Evolutionary conservation across 148 eudicot species (phyloP).

Genomic region (Rhododendron simsii): DNA sequence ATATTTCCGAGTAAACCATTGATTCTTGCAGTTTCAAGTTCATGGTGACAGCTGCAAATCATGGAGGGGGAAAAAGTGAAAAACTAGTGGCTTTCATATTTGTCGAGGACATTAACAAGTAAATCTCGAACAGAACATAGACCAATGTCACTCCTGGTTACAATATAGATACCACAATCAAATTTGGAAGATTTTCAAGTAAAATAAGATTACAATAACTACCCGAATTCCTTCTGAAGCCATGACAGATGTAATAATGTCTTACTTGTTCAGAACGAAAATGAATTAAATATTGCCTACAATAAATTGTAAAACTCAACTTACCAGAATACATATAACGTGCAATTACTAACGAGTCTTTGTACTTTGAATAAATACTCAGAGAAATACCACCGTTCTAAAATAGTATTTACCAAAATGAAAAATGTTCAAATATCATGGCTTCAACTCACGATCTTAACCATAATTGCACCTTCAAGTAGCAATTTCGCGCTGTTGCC

Average conservation of each 20-base stretch:
- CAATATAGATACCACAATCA: background rate
- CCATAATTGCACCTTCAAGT: background rate
- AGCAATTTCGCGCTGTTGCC: background rate
- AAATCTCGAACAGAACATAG: background rate
- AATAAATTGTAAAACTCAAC: background rate
- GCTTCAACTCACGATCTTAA: background rate
- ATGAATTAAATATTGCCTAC: background rate
- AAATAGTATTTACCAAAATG: background rate
- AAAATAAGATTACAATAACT: background rate
- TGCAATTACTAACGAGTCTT: background rate
- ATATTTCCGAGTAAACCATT: constrained; percentile 93
- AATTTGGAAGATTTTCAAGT: background rate
- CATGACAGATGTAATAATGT: background rate
- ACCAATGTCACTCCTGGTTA: background rate
- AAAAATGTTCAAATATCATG: background rate
- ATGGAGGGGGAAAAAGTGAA: background rate
- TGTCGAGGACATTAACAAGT: background rate
- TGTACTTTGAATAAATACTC: background rate
- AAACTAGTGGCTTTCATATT: background rate
- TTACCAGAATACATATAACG: background rate
- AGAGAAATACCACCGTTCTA: background rate
- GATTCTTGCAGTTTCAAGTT: constrained; percentile 94
- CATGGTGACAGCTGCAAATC: constrained; percentile 86
- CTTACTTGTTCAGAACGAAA: background rate
- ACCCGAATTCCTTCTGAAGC: background rate